These are phyloP conservation scores for Articulospora tetracladia DNA, from an alignment of 495 filamentous ascomycete genomes.

Conservation along the genomic window DNA sequence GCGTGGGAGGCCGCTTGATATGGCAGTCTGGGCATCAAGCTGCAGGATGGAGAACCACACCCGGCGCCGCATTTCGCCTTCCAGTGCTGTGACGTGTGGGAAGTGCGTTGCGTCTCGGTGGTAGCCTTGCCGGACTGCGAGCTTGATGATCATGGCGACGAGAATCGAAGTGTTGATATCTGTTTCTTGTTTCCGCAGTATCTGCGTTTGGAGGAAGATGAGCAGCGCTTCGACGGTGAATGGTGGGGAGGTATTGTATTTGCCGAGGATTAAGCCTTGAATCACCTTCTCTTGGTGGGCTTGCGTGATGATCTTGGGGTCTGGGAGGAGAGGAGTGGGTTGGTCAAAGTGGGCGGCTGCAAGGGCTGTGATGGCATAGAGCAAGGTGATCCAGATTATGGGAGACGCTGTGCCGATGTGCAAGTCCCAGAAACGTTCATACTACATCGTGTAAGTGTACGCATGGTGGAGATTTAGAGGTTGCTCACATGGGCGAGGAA, in stretches of 20 bases:
- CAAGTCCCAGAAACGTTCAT: not conserved
- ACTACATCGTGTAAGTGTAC: not conserved
- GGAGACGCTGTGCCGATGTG: not conserved
- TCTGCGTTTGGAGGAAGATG: not conserved
- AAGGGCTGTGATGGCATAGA: not conserved
- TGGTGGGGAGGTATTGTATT: not conserved
- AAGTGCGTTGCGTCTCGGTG: slow-evolving; percentile 15
- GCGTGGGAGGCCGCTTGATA: slow-evolving; percentile 49
- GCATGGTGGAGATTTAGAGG: not conserved
- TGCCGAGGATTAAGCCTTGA: not conserved
- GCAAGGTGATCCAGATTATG: not conserved
- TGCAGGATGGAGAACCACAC: slow-evolving; percentile 41
- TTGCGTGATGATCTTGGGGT: not conserved
- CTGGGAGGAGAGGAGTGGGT: not conserved
- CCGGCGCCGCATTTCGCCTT: slow-evolving; percentile 33
- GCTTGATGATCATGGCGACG: not conserved
- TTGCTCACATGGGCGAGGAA: not conserved
- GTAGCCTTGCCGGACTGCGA: slow-evolving; percentile 1
- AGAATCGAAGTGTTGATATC: not conserved
- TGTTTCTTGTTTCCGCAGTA: not conserved
- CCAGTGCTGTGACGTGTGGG: slow-evolving; percentile 25
- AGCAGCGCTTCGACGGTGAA: not conserved
- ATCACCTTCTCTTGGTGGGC: not conserved
- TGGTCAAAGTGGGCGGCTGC: not conserved
- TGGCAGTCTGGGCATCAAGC: slow-evolving; percentile 41